Conservation (phyloP, 1,139 yeast species). For the Pneumocystis murina region DNA sequence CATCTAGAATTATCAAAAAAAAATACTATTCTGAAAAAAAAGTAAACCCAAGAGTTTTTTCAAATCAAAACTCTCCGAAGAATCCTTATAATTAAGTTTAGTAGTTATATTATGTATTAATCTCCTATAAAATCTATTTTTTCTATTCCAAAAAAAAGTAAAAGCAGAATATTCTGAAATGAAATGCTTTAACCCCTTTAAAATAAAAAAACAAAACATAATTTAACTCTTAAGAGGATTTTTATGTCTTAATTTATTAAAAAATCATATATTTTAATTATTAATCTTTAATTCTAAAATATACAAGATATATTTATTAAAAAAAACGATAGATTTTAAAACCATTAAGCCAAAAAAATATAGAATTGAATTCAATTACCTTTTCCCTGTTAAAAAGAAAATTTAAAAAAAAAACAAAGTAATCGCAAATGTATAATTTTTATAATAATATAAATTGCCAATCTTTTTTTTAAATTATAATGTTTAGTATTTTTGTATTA, state of each 20-base stretch:
- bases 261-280: not conserved
- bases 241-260: no score
- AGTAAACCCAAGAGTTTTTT: not conserved
- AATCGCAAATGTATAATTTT: not conserved
- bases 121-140: no score
- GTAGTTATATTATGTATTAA: no score
- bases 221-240: no score
- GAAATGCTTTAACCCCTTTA: no score
- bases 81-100: not conserved
- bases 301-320: not conserved
- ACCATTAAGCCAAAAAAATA: not conserved
- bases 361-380: not conserved
- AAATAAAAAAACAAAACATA: no score
- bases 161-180: no score
- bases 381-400: not conserved
- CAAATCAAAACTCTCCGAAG: not conserved
- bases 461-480: slow-evolving; percentile 26
- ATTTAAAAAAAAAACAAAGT: not conserved
- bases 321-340: not conserved
- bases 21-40: not conserved
- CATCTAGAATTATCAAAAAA: not conserved
- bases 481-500: slow-evolving; percentile 25
- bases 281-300: not conserved
- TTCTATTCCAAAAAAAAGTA: no score
- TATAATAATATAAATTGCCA: not conserved